A percentile compares a stretch with the other conserved stretches of the same genome.
Evolutionary conservation across 2,329 filamentous ascomycete genomes (phyloP).

Genomic region (Colletotrichum sp.): DNA sequence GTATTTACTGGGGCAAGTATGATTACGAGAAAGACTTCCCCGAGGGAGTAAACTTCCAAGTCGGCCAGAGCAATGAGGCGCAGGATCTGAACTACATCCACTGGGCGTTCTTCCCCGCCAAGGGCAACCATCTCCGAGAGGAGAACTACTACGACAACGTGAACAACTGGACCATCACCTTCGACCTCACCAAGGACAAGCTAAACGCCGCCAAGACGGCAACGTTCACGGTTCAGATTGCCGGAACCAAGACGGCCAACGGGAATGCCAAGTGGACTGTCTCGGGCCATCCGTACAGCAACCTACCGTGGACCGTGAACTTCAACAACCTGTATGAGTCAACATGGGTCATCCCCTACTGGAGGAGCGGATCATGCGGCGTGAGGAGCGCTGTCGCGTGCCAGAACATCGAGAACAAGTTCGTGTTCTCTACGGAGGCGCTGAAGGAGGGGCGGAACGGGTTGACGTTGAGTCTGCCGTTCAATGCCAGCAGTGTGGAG

Average conservation of each 20-base stretch:
- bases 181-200: constrained; percentile 47
- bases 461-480: constrained; percentile 62
- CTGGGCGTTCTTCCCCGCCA: constrained; percentile 66
- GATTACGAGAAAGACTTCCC: constrained; percentile 66
- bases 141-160: constrained; percentile 49
- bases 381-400: constrained; percentile 64
- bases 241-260: constrained; percentile 63
- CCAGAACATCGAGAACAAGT: constrained; percentile 65
- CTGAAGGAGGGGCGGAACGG: constrained; percentile 58
- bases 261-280: constrained; percentile 64
- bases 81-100: constrained; percentile 67
- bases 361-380: constrained; percentile 54
- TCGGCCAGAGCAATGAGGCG: constrained; percentile 54
- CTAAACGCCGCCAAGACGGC: constrained; percentile 53
- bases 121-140: constrained; percentile 50
- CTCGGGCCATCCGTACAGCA: constrained; percentile 49
- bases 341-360: constrained; percentile 61
- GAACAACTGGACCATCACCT: constrained; percentile 65
- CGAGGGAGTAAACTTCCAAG: constrained; percentile 58
- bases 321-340: constrained; percentile 47
- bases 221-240: constrained; percentile 66
- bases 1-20: constrained; percentile 65
- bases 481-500: constrained; percentile 63
- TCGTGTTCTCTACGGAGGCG: constrained; percentile 54
- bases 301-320: constrained; percentile 50